Base-by-base conservation (phyloP, 1,284 basidiomycete species). In the Rhizopogon hawkerae region DNA sequence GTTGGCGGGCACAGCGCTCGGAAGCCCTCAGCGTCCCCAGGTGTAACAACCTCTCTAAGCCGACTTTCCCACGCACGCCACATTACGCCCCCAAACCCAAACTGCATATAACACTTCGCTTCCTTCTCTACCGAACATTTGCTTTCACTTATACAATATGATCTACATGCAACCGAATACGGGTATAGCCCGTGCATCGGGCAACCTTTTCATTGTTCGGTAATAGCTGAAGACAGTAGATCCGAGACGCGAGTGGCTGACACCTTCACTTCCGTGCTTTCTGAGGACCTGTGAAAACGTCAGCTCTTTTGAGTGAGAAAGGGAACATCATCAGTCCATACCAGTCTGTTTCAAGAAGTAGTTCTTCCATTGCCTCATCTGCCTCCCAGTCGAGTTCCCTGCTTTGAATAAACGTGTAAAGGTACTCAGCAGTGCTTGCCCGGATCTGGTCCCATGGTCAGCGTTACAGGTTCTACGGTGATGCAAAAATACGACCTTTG, bases 321-420 rank as follows among this genome's bases (percentile, higher is more conserved):
- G 26, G 29, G 35, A 42, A 48, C 21, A 31, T 29, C 24, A 31
- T 31, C 6, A 34, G 34, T 42, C 46, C 60, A 52, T 53, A 90
- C 92, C 92, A 96, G 60, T 82, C 79, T 9, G 89, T 92, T 61
- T 90, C 85, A 10, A 92, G 66, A 33, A 95, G 66, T 5, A 88
- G 61, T n/a, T 84, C 78, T 60, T 93, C 91, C 1, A 82, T 74
- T 24, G 41, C 54, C 48, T 81, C 83, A 11, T 83, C 81, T 3
- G 78, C 79, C 9, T 86, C 83, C 49, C 71, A 65, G 0, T 75
- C 77, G 5, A 88, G 61, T 52, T 88, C 85, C 42, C 75, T 74
- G 51, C 78, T 78, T 58, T 89, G 86, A 16, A 91, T 66, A 8
- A 77, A 72, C 24, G 89, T 68, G 61, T 91, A 95, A 0, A 94